Base-by-base conservation (phyloP, 2,329 filamentous ascomycete species). In the Fusarium nanum region DNA sequence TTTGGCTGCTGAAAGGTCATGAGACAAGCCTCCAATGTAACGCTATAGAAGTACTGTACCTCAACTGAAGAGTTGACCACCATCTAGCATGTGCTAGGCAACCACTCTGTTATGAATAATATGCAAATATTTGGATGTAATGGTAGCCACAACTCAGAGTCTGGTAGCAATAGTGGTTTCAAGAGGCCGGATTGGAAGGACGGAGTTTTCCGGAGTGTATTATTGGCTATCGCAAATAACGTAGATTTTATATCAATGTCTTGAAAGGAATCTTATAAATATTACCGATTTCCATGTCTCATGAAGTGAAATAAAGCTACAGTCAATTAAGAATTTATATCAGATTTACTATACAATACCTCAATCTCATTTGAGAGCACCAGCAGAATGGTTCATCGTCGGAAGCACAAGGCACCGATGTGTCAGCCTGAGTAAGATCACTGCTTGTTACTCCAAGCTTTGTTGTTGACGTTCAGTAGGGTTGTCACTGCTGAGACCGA, bases 281-380 rank as follows among this genome's bases (percentile, higher is more conserved):
- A 23, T 8, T 1, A 3, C 14, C 13, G 8, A 1, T 4, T 3
- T 22, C n/a, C 28, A 2, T 12, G 0, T 4, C 14, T 9, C 6
- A 9, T 20, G 18, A n/a, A 20, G 9, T 2, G 6, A 7, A 32
- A 2, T 2, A 2, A 6, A 14, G 2, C 18, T 23, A 9, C 11
- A 11, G 9, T 7, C 8, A 2, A 22, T 32, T 2, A 18, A 32
- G 10, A 27, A 12, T 4, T 30, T 7, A 30, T 13, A 20, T 20
- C 16, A 10, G 14, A 10, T 5, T 25, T 16, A 13, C 7, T 14
- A 7, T 3, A 18, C 16, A 3, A 1, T 10, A 18, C 5, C 9
- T n/a, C 7, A 6, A 12, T 5, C 13, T 10, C 9, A 42, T 20
- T 2, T 12, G 2, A 4, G 9, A 23, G 13, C 16, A 18, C 10